phyloP scores from a whole-genome alignment of 164 flowering plant genomes.

The Akebia trifoliata region DNA sequence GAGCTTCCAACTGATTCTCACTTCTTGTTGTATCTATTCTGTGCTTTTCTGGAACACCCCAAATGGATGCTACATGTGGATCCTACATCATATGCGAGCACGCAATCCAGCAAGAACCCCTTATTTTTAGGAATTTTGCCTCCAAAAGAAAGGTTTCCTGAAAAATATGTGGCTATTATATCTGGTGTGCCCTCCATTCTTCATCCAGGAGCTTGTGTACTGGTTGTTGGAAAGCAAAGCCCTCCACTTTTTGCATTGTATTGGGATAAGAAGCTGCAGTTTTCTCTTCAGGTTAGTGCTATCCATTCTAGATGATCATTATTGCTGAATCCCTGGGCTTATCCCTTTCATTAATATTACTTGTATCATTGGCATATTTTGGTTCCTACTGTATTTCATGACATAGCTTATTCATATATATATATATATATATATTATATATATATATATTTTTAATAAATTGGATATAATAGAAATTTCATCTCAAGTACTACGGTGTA shows the following conservation, averaged over 20 bases:
- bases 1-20: constrained; percentile 94
- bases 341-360: background rate
- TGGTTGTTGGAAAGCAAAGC: constrained; percentile 71
- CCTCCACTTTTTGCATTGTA: constrained; percentile 80
- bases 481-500: no score
- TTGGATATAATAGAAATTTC: no score
- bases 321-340: background rate
- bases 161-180: constrained; percentile 70
- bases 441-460: no score
- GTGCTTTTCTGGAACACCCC: constrained; percentile 92
- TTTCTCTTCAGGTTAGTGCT: constrained; percentile 70
- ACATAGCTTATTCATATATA: no score
- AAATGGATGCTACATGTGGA: constrained; percentile 96
- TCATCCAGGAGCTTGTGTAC: constrained; percentile 81
- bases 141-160: constrained; percentile 92
- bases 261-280: constrained; percentile 92
- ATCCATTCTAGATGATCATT: background rate
- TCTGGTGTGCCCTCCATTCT: constrained; percentile 64
- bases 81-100: constrained; percentile 69
- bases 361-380: no score
- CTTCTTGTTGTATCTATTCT: constrained; percentile 80
- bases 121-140: constrained; percentile 82
- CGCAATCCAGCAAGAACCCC: constrained; percentile 93
- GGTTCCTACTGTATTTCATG: no score
- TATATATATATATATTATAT: no score